Evolutionary conservation across 2,329 filamentous ascomycete species (phyloP), one percentile per base, ranked within the genome.

Genomic region (Harringtonia lauricola): DNA sequence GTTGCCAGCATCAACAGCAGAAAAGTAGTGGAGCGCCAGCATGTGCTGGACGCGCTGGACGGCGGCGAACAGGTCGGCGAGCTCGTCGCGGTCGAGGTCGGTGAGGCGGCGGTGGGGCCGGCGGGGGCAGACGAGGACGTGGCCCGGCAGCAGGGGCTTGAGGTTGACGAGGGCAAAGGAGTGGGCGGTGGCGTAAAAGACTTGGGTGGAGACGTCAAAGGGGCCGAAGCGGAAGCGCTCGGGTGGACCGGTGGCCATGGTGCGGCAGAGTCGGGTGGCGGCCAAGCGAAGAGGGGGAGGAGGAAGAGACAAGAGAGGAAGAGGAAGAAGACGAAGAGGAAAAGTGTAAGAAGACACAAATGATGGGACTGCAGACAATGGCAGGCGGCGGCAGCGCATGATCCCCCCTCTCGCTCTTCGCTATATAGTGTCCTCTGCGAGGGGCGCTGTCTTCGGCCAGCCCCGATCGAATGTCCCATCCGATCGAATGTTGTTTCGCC

Each of bases 161-260:
- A 96, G 78, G 66, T 98, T 98, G 46, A 96, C 89, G 49, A 96
- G 72, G 43, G 86, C 88, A 66, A 88, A 95, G 53, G 82, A 86
- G 55, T 83, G 72, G 1, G 76, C 71, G 2, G 89, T 94, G 51
- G 72, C 71, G 63, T 94, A 77, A 68, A 96, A 96, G 67, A 95
- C 86, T 84, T 95, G 85, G 17, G 76, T 69, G 13, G 84, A 85
- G 43, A 94, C 83, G 46, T 84, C 69, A 57, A 84, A 89, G 9
- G 80, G 74, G 14, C 86, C 86, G 57, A 94, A 92, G 56, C 78
- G 70, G 52, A 90, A 60, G 39, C 5, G 39, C n/a, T 36, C 28
- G 8, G 12, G n/a, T 9, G 33, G 4, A 26, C 5, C 18, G 24
- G 39, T 22, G 39, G 39, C 22, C 30, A 36, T 30, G 8, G 33